Evolutionary conservation across 345 rosid species (phyloP).

Genomic region (Corchorus capsularis): DNA sequence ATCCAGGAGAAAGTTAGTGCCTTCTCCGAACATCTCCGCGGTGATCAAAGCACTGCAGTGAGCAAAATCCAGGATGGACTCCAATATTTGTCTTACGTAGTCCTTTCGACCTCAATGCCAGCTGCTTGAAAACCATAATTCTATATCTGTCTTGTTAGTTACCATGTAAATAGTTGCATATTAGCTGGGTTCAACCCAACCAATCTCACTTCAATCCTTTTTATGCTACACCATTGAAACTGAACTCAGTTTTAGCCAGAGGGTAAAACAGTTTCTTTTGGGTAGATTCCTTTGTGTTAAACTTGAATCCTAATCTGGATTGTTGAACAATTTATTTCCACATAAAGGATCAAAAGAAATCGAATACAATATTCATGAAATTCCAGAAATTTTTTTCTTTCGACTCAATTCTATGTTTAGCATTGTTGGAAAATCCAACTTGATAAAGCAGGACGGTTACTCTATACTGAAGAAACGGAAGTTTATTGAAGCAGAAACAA

Average conservation of each 20-base stretch:
- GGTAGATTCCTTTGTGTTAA: not conserved
- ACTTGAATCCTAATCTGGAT: not conserved
- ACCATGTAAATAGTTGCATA: slow-evolving; percentile 31
- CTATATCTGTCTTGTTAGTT: not conserved
- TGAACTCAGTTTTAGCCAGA: not conserved
- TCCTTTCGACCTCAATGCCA: slow-evolving; percentile 73
- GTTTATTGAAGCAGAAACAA: too few relatives aligned
- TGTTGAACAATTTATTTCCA: not conserved
- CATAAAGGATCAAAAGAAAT: not conserved
- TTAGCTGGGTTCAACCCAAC: slow-evolving; percentile 15
- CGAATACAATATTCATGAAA: not conserved
- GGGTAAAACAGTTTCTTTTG: not conserved
- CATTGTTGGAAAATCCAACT: not conserved
- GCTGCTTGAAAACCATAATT: slow-evolving; percentile 43
- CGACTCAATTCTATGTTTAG: not conserved
- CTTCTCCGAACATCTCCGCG: slow-evolving; percentile 60
- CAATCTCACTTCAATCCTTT: not conserved
- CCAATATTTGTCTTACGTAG: slow-evolving; percentile 62
- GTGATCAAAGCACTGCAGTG: slow-evolving; percentile 56
- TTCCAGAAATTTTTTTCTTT: not conserved
- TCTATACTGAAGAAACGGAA: not conserved
- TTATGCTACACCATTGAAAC: slow-evolving; percentile 10
- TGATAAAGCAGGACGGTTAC: not conserved
- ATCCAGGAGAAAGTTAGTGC: slow-evolving; percentile 63
- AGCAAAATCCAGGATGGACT: slow-evolving; percentile 84